Evolutionary conservation across 495 filamentous ascomycete genomes (phyloP).

Genomic region (Penicillium antarcticum): DNA sequence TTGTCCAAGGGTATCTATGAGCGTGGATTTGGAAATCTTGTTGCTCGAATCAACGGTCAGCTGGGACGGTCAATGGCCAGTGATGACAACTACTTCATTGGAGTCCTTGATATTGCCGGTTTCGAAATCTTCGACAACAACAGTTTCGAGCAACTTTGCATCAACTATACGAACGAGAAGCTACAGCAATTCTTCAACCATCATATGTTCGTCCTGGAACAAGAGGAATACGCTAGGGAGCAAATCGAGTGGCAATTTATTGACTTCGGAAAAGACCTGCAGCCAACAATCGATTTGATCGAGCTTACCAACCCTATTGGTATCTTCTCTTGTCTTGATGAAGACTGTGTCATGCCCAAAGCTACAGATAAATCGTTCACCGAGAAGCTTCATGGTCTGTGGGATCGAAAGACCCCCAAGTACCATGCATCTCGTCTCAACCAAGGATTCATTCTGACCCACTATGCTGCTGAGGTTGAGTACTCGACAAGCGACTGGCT

Average conservation of each 20-base stretch:
- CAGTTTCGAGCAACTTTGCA: slow-evolving; percentile 98
- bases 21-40: slow-evolving; percentile 89
- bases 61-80: slow-evolving; percentile 75
- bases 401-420: slow-evolving; percentile 94
- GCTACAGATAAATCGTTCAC: slow-evolving; percentile 96
- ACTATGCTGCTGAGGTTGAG: slow-evolving; percentile 97
- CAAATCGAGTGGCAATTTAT: slow-evolving; percentile 99
- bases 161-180: slow-evolving; percentile 99
- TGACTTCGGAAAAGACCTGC: slow-evolving; percentile 95
- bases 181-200: slow-evolving; percentile 99
- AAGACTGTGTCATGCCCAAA: slow-evolving; percentile 99
- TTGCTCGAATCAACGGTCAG: slow-evolving; percentile 85
- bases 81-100: slow-evolving; percentile 93
- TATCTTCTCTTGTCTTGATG: slow-evolving; percentile 97
- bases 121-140: slow-evolving; percentile 99
- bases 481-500: slow-evolving; percentile 95
- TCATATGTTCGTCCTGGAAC: slow-evolving; percentile 99
- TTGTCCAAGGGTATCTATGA: slow-evolving; percentile 97
- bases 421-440: slow-evolving; percentile 83
- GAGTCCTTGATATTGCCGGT: slow-evolving; percentile 97
- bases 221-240: slow-evolving; percentile 96
- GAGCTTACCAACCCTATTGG: slow-evolving; percentile 95
- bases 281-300: slow-evolving; percentile 97
- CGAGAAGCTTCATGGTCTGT: slow-evolving; percentile 92
- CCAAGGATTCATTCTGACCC: slow-evolving; percentile 96